Conservation (phyloP, 768 basidiomycete species). For the Daedalea quercina region DNA sequence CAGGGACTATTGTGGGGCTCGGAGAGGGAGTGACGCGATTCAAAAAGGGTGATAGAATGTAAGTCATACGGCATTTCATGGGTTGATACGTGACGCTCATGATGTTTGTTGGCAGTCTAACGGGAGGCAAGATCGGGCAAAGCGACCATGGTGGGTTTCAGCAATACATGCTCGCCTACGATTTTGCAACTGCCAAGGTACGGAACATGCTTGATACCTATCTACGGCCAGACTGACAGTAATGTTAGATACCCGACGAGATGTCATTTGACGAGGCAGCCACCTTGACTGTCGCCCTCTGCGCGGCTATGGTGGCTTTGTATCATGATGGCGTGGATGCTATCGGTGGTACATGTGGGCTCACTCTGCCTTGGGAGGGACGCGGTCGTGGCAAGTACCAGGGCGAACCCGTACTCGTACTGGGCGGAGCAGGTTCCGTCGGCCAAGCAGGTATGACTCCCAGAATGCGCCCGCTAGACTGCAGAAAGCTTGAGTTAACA, state of each 20-base stretch:
- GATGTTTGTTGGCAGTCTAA: not conserved
- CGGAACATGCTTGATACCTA: too few species aligned
- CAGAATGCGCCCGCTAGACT: not conserved
- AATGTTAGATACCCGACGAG: conserved; percentile 5
- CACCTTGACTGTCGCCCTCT: conserved; percentile 7
- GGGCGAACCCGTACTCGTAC: conserved; percentile 18
- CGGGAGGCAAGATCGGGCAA: not conserved
- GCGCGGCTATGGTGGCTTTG: conserved; percentile 5
- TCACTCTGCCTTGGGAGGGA: conserved; percentile 16
- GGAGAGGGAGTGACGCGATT: conserved; percentile 30
- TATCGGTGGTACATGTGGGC: not conserved
- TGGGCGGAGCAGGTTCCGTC: conserved; percentile 20
- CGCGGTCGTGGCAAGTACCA: conserved; percentile 14
- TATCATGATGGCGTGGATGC: conserved; percentile 4
- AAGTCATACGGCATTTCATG: conserved; percentile 1
- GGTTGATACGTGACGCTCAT: too few species aligned
- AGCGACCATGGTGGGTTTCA: conserved; percentile 7
- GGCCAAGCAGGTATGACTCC: conserved; percentile 13
- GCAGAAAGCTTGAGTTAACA: not conserved
- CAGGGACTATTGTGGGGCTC: conserved; percentile 32
- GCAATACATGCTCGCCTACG: conserved; percentile 10
- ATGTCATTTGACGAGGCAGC: conserved; percentile 11
- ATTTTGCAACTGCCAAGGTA: conserved; percentile 7
- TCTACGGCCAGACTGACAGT: too few species aligned
- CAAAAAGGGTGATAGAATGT: conserved; percentile 36